Evolutionary conservation across 148 eudicot genomes (phyloP), one percentile per base, ranked within the genome.

Genomic region (Rhododendron griersonianum): DNA sequence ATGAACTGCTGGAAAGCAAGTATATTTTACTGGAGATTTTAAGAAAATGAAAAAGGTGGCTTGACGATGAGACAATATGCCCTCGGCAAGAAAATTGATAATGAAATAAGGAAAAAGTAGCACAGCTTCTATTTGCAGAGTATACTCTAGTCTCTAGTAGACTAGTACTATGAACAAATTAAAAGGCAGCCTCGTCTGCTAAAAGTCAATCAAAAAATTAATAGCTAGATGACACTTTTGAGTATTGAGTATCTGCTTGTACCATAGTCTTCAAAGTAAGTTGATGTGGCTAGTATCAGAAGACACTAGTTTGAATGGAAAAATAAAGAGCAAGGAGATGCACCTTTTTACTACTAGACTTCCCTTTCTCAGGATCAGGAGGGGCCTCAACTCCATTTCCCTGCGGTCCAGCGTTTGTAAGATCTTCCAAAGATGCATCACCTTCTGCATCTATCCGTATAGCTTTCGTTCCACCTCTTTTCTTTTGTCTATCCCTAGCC

Each of bases 381-480:
- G 93, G 84, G 85, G 92, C 87, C 75, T 91, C 95, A 28, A 61
- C 47, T 61, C 84, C 95, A 81, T 91, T 89, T 81, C 86, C 91
- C 84, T 89, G 92, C 67, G 88, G 81, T 63, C 86, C 94, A 86
- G 85, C 61, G 21, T 89, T 92, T 69, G 95, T 88, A 85, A 97
- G 89, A 90, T 97, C 98, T 87, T 97, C 98, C 89, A 97, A 92
- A 87, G 95, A 91, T 86, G 94, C 98, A 88, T 91, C 98, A 86
- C 99, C 99, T 89, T 97, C 99, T 45, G 96, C 96, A 88, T 95
- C 98, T 85, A 97, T 89, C 44, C 98, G 85, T 80, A 96, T 96
- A 84, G 92, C 98, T 88, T 94, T 96, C 8, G 93, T 84, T 30
- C 92, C 94, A 59, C 90, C 89, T 86, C 92, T 94, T 86, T 87